phyloP scores from a whole-genome alignment of 306 rosid species.

The Sicyos edulis region DNA sequence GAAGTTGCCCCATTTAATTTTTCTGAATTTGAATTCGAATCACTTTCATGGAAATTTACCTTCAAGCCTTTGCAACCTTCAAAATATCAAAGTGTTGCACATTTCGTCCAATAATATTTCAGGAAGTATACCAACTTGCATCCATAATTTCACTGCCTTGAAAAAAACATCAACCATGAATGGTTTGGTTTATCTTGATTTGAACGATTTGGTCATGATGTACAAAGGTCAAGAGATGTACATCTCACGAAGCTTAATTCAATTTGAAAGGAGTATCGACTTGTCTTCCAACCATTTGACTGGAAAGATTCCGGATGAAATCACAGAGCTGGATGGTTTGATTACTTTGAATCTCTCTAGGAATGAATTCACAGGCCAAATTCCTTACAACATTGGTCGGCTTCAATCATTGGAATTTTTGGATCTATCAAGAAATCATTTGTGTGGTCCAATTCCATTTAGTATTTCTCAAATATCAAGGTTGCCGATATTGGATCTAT shows the following conservation, averaged over 20 bases:
- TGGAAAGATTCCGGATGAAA: not conserved
- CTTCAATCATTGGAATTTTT: not conserved
- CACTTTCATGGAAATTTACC: not conserved
- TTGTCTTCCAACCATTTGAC: not conserved
- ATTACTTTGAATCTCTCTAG: not conserved
- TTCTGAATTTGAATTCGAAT: not conserved
- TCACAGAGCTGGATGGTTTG: not conserved
- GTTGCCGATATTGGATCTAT: not conserved
- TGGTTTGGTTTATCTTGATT: too few relatives aligned
- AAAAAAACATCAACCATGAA: too few relatives aligned
- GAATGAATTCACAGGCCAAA: not conserved
- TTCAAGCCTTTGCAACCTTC: not conserved
- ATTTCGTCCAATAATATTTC: not conserved
- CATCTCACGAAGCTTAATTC: too few relatives aligned
- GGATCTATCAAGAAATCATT: not conserved
- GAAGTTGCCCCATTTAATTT: too few relatives aligned
- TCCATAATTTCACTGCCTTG: not conserved
- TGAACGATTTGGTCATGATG: too few relatives aligned
- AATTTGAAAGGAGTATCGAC: not conserved
- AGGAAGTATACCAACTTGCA: not conserved
- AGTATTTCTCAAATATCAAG: not conserved
- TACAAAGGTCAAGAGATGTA: too few relatives aligned
- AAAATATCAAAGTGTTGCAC: not conserved
- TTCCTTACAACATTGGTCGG: not conserved
- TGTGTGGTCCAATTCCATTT: not conserved